Evolutionary conservation across 2,329 filamentous ascomycete species (phyloP), one percentile per base, ranked within the genome.

Genomic region (Fusarium guadeloupense): DNA sequence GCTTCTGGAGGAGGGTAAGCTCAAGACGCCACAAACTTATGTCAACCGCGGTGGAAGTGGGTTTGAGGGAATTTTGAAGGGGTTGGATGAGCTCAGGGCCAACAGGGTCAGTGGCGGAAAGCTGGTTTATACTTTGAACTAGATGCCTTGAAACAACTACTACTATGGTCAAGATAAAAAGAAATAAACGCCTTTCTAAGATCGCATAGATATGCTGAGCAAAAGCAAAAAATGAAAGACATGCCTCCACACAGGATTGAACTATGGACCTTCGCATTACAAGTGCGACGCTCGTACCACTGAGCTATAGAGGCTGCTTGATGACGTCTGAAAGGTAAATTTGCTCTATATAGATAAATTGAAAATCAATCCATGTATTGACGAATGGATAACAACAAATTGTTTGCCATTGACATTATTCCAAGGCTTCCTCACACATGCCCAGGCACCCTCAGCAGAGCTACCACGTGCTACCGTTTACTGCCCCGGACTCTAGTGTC

Each of bases 241-340:
- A 30, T 59, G 55, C 55, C 55, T 59, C 55, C 54, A 59, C 55
- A 59, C 55, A 40, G 55, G 55, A 59, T 59, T 59, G 55, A 59
- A 59, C 55, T 40, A 59, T 59, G 55, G 55, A 59, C 55, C 55
- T 59, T 59, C 25, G 55, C 55, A 59, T 59, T 59, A 59, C 55
- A 58, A 59, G 55, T 59, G 55, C 55, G 25, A 59, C 55, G 55
- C 55, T 59, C 55, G 35, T 59, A 59, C 55, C 55, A 59, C 55
- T 59, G 55, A 59, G 55, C 55, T 59, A 59, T 59, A 59, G 40
- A 59, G 55, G 55, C 55, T 30, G 8, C 8, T 43, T 2, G 21
- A 57, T 57, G 54, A 25, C 9, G 26, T 9, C 4, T 2, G 9
- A 0, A 1, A 16, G 12, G 7, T 14, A 12, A 19, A 8, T 35